phyloP scores from a whole-genome alignment of 202 grass and related monocot genomes.

The Elaeis oleifera region DNA sequence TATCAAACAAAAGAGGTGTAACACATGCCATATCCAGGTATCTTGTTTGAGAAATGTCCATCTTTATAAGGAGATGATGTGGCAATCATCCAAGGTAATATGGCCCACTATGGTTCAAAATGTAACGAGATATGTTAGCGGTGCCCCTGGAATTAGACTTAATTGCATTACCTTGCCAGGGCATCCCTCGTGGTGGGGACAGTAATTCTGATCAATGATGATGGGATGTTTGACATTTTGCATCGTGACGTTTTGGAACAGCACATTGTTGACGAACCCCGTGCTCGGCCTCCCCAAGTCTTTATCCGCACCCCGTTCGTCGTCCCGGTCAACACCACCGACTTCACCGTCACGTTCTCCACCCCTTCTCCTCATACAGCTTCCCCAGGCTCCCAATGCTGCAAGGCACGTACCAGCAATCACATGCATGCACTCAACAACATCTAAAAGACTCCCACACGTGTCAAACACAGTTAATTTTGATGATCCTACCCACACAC shows the following conservation, averaged over 20 bases:
- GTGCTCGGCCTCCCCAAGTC: background rate
- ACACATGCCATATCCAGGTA: no score
- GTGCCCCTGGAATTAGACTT: no score
- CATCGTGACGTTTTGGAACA: slow-evolving; percentile 8
- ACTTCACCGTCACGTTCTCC: slow-evolving; percentile 15
- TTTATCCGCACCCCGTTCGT: slow-evolving; percentile 14
- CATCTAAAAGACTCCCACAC: no score
- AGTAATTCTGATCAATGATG: slow-evolving; percentile 20
- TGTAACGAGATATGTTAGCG: no score
- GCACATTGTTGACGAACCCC: background rate
- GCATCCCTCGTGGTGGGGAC: slow-evolving; percentile 5
- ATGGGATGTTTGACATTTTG: slow-evolving; percentile 6
- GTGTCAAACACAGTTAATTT: no score
- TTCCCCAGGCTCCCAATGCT: slow-evolving; percentile 16
- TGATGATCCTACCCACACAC: no score
- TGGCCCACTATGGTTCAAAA: no score
- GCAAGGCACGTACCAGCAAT: background rate
- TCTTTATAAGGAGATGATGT: no score
- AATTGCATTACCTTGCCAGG: background rate
- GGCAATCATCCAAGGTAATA: no score
- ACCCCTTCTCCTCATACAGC: background rate
- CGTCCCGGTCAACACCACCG: background rate
- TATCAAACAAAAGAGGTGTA: no score
- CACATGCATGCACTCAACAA: no score
- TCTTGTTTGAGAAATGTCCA: no score